These are phyloP conservation scores for Aureobasidium sp. DNA, from an alignment of 2,329 filamentous ascomycete species.

Conservation along the genomic window DNA sequence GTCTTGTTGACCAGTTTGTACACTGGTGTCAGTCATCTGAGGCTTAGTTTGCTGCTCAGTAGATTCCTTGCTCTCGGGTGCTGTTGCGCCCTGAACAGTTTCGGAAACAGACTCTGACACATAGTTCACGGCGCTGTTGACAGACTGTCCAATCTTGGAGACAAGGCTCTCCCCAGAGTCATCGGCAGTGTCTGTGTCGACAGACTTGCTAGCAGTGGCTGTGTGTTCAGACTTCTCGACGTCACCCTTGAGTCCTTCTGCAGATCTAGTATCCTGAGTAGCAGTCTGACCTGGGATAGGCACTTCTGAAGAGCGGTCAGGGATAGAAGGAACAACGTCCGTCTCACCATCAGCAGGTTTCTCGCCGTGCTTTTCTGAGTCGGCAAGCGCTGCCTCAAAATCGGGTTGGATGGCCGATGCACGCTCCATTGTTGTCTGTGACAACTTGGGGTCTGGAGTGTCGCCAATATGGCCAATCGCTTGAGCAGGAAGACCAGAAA, in stretches of 20 bases:
- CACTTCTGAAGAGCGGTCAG: conserved; percentile 15
- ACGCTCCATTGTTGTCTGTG: conserved; percentile 16
- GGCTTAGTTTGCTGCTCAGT: conserved; percentile 16
- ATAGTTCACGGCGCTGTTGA: conserved; percentile 13
- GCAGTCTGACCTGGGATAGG: conserved; percentile 11
- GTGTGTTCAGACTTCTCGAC: neutral
- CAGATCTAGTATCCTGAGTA: neutral
- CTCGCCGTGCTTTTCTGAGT: conserved; percentile 7
- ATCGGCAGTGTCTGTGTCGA: neutral
- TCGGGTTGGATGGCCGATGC: conserved; percentile 18
- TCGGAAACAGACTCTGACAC: neutral
- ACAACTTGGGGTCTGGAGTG: conserved; percentile 19
- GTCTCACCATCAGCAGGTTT: conserved; percentile 2
- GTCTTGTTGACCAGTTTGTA: conserved; percentile 25
- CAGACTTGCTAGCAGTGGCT: neutral
- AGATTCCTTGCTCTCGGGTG: neutral
- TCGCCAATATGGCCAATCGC: conserved; percentile 22
- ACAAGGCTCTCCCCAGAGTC: neutral
- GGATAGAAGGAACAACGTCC: conserved; percentile 17
- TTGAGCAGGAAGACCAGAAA: conserved; percentile 15
- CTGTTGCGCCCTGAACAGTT: neutral
- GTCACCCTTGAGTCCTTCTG: neutral
- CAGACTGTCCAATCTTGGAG: conserved; percentile 2
- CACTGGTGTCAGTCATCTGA: conserved; percentile 18
- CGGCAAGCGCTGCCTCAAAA: conserved; percentile 18